These are phyloP conservation scores for Gelatoporia subvermispora DNA, from an alignment of 768 basidiomycete genomes.

Conservation along the genomic window DNA sequence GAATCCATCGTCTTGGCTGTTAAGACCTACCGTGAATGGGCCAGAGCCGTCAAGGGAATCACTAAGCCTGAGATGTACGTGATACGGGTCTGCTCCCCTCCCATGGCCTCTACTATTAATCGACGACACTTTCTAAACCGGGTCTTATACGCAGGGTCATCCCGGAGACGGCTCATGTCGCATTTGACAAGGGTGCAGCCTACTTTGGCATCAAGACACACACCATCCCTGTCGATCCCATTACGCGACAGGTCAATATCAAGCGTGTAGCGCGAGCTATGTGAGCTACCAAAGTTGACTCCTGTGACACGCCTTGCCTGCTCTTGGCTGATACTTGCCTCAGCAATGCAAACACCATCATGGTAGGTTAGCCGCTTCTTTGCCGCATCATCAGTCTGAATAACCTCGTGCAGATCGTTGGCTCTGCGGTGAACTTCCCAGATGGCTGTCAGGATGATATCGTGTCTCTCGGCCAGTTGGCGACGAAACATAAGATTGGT, in stretches of 20 bases:
- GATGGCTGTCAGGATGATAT: slow-evolving; percentile 89
- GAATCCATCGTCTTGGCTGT: slow-evolving; percentile 95
- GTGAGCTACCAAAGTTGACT: slow-evolving; percentile 40
- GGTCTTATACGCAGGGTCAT: no score
- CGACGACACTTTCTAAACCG: no score
- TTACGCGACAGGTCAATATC: slow-evolving; percentile 75
- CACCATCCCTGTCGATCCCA: slow-evolving; percentile 72
- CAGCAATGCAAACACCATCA: slow-evolving; percentile 85
- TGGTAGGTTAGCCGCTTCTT: slow-evolving; percentile 41
- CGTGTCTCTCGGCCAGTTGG: slow-evolving; percentile 67
- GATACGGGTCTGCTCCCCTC: background rate
- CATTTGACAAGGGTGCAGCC: slow-evolving; percentile 89
- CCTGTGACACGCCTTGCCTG: slow-evolving; percentile 4
- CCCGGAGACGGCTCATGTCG: slow-evolving; percentile 83
- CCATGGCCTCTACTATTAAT: no score
- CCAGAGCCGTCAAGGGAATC: slow-evolving; percentile 76
- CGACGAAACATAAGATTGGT: slow-evolving; percentile 69
- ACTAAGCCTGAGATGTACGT: slow-evolving; percentile 88
- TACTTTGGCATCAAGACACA: slow-evolving; percentile 91
- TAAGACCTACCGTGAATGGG: slow-evolving; percentile 95
- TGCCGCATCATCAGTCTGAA: background rate
- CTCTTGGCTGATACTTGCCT: background rate
- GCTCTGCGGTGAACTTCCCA: slow-evolving; percentile 82
- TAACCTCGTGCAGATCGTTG: slow-evolving; percentile 55
- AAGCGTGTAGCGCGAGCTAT: slow-evolving; percentile 80